Percentiles rank a stretch among this genome's conserved stretches.
Evolutionary conservation across 306 rosid genomes (phyloP).

Genomic region (Quercus glauca): DNA sequence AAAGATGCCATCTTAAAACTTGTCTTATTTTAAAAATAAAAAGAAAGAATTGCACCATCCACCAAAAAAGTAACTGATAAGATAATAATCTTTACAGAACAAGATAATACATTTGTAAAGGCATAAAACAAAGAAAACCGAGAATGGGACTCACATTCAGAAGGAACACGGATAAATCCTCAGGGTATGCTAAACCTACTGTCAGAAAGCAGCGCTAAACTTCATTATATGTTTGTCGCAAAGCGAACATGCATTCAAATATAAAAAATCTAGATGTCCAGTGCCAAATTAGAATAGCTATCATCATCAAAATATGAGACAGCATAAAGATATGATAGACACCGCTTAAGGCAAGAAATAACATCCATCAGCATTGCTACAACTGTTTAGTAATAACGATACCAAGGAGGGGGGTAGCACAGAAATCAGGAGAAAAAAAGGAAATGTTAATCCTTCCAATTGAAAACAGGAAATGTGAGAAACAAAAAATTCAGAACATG

Average conservation of each 20-base stretch:
- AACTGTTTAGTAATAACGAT: too few relatives aligned
- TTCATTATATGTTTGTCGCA: constrained; percentile 82
- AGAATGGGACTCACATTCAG: constrained; percentile 59
- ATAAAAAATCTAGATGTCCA: neutral
- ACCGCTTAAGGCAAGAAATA: neutral
- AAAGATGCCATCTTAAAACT: neutral
- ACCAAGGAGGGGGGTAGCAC: too few relatives aligned
- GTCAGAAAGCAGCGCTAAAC: constrained; percentile 94
- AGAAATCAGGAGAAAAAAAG: neutral
- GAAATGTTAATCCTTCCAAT: constrained; percentile 7
- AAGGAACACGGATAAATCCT: constrained; percentile 57
- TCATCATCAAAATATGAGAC: neutral
- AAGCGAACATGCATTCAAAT: neutral
- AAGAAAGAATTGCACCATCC: neutral
- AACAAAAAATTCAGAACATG: neutral
- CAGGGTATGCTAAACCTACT: constrained; percentile 38
- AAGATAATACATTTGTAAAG: neutral
- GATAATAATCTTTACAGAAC: neutral
- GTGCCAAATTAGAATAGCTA: neutral
- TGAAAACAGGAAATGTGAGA: constrained; percentile 15
- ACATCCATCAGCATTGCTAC: neutral
- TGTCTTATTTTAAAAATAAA: neutral
- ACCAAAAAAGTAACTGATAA: neutral
- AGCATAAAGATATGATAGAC: neutral
- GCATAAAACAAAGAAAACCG: constrained; percentile 11